Evolutionary conservation across 495 filamentous ascomycete genomes (phyloP).

Genomic region (Podospora anserina): DNA sequence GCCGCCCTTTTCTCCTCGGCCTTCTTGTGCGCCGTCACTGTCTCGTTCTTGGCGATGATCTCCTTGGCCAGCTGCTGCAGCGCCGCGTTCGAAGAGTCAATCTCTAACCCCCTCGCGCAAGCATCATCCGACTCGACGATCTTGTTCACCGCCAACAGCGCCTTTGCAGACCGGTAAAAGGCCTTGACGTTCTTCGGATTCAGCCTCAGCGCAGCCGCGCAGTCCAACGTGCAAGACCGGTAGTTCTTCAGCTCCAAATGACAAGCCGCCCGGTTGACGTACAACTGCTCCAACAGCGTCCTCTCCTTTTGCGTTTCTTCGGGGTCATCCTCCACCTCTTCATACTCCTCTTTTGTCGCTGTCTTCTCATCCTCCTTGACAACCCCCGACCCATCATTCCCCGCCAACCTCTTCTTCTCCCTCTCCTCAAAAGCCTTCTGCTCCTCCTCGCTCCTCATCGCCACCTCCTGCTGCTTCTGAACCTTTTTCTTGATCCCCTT

Average conservation of each 20-base stretch:
- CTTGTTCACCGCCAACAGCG: slow-evolving; percentile 70
- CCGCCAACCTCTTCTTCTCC: slow-evolving; percentile 23
- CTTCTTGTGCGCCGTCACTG: slow-evolving; percentile 34
- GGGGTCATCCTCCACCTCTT: slow-evolving; percentile 40
- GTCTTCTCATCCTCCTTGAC: slow-evolving; percentile 26
- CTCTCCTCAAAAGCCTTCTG: background rate
- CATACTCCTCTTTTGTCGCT: slow-evolving; percentile 3
- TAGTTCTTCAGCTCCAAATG: slow-evolving; percentile 74
- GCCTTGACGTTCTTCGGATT: slow-evolving; percentile 82
- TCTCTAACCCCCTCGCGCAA: slow-evolving; percentile 61
- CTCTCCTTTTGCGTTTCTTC: slow-evolving; percentile 56
- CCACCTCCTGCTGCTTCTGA: slow-evolving; percentile 17
- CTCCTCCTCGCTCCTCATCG: slow-evolving; percentile 23
- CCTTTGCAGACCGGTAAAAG: slow-evolving; percentile 75
- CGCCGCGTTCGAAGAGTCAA: slow-evolving; percentile 61
- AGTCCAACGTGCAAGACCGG: slow-evolving; percentile 76
- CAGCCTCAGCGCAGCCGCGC: slow-evolving; percentile 71
- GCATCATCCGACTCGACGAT: slow-evolving; percentile 74
- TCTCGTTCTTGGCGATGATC: slow-evolving; percentile 47
- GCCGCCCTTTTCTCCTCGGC: slow-evolving; percentile 51
- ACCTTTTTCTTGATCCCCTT: slow-evolving; percentile 19
- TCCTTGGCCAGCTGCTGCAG: slow-evolving; percentile 53
- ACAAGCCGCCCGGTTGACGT: slow-evolving; percentile 82
- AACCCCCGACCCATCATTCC: slow-evolving; percentile 12
- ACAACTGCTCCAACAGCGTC: slow-evolving; percentile 66